Conservation (phyloP, 768 basidiomycete species). For the Lentinula boryana region DNA sequence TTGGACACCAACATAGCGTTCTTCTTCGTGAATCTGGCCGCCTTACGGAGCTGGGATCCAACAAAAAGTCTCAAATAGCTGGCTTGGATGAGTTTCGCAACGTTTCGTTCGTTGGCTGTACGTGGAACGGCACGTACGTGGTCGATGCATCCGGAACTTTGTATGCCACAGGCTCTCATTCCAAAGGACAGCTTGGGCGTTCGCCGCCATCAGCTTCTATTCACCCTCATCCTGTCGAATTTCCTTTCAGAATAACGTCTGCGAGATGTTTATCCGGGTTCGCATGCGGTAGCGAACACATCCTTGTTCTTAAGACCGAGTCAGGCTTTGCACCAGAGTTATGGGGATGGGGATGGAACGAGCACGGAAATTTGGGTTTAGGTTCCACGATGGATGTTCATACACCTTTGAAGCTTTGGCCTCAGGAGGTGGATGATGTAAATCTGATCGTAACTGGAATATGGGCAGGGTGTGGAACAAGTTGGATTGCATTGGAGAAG, state of each 20-base stretch:
- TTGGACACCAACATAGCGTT: conserved; percentile 39
- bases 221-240: conserved; percentile 10
- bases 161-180: conserved; percentile 47
- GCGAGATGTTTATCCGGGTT: conserved; percentile 27
- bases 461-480: conserved; percentile 27
- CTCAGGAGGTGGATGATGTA: conserved; percentile 13
- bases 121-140: conserved; percentile 77
- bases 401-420: conserved; percentile 51
- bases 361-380: conserved; percentile 88
- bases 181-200: conserved; percentile 66
- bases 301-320: conserved; percentile 37
- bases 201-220: neutral
- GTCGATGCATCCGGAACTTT: conserved; percentile 15
- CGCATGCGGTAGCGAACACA: conserved; percentile 84
- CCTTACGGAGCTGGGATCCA: conserved; percentile 56
- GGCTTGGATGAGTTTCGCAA: conserved; percentile 20
- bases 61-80: conserved; percentile 62
- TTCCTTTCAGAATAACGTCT: conserved; percentile 15
- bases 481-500: conserved; percentile 30
- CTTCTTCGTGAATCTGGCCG: conserved; percentile 54
- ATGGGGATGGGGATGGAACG: conserved; percentile 97
- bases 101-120: conserved; percentile 43
- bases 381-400: conserved; percentile 51
- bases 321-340: conserved; percentile 30
- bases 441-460: conserved; percentile 6